Evolutionary conservation across 2,329 filamentous ascomycete genomes (phyloP).

Genomic region (Diaporthe longicolla): DNA sequence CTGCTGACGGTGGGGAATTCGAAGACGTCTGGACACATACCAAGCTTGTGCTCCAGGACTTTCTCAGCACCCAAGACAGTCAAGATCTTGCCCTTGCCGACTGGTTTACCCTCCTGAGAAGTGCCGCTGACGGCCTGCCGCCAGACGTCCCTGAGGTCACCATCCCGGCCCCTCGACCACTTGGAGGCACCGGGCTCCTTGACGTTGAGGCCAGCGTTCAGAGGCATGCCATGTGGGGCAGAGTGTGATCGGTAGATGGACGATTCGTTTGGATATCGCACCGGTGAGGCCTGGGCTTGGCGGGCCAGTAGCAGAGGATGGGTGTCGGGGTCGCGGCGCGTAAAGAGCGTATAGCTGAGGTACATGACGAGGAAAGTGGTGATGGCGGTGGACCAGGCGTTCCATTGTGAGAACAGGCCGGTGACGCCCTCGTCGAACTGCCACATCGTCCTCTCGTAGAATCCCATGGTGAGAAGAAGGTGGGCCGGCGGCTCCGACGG

Average conservation of each 20-base stretch:
- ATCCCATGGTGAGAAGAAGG: slow-evolving; percentile 37
- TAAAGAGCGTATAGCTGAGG: slow-evolving; percentile 79
- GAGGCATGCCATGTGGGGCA: slow-evolving; percentile 86
- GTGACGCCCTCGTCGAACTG: slow-evolving; percentile 80
- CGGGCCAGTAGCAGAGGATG: slow-evolving; percentile 92
- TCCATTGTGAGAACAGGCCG: slow-evolving; percentile 83
- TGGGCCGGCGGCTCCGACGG: slow-evolving; percentile 29
- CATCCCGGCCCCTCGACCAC: slow-evolving; percentile 87
- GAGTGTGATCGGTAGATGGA: slow-evolving; percentile 88
- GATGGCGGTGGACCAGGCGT: slow-evolving; percentile 82
- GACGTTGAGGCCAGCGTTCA: slow-evolving; percentile 84
- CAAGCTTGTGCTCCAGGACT: slow-evolving; percentile 78
- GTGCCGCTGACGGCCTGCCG: slow-evolving; percentile 77
- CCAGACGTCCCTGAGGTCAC: slow-evolving; percentile 95
- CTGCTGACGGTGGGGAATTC: background rate
- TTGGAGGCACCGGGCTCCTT: slow-evolving; percentile 84
- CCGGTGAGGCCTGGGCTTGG: slow-evolving; percentile 82
- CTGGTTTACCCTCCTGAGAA: slow-evolving; percentile 72
- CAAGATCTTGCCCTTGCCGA: slow-evolving; percentile 78
- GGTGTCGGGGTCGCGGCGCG: slow-evolving; percentile 85
- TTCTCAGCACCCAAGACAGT: slow-evolving; percentile 85
- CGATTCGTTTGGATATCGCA: slow-evolving; percentile 88
- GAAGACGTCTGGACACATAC: slow-evolving; percentile 53
- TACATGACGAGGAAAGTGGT: slow-evolving; percentile 76
- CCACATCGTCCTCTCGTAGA: slow-evolving; percentile 70